Base-by-base conservation (phyloP, 768 basidiomycete species). In the Kwoniella sp. region DNA sequence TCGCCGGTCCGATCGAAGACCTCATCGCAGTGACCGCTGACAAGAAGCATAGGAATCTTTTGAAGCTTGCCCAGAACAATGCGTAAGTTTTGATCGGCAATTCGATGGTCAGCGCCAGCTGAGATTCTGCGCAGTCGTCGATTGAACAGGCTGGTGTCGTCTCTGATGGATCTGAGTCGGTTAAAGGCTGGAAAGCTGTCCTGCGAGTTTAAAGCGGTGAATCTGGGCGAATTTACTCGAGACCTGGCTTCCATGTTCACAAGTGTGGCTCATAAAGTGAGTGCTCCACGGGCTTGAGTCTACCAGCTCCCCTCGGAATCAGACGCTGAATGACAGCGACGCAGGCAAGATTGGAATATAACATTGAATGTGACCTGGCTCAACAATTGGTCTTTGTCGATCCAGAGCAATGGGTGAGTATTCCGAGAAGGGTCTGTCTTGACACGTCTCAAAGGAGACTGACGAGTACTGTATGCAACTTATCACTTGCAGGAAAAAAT, bases 111-210 rank as follows among this genome's bases (percentile, higher is more conserved):
- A 13, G 5, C 34, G 34, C 34, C 5, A 23, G 47, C 47, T 48
- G 4, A 8, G 47, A 48, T 20, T 48, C 7, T 48, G 23, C 56
- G 5, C 30, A 61, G 58, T 4, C 58, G 58, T 4, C 58, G 58
- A 3, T 38, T 73, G 28, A 71, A 70, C 0, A 68, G 81, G 15
- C 72, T 82, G 3, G 82, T 82, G 3, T 79, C 81, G 25, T 81
- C 81, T 11, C 55, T 82, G n/a, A 81, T 82, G 80, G 81, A 82
- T 61, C 79, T 82, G 50, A 74, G 65, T 30, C 74, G 77, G 26
- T 67, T 82, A 11, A 80, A 79, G 50, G 78, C 73, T 17, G 78
- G 78, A 3, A 68, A 74, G 54, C 41, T 79, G 34, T 63, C 61
- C 26, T 80, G 80, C 0, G 59, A 72, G 3, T 82, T 80, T 63